Base-by-base conservation (phyloP, 371 early-diverging fungal genomes). In the Syncephalastrum racemosum region DNA sequence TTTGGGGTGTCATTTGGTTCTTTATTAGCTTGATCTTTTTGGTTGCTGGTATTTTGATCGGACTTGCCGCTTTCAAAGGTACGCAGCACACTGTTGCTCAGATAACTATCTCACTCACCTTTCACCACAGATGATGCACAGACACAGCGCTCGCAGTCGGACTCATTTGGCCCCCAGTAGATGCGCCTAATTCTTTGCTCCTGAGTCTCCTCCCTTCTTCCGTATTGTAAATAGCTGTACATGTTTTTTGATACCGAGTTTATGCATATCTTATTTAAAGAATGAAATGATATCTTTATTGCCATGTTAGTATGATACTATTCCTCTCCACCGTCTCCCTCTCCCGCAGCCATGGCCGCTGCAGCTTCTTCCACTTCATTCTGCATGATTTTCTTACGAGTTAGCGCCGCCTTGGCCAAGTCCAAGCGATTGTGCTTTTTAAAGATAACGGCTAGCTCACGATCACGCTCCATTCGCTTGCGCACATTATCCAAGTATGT, bases 1-100 rank as follows among this genome's bases (percentile, higher is more conserved):
- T 77, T 12, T 95, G 95, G 88, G 95, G 93, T 3, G 55, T 86
- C 25, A 63, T 92, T 39, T 95, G 95, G 95, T 82, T 94, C 56
- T 46, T 95, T n/a, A 77, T 93, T 19, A 87, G 90, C 25, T 46
- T 93, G 24, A 52, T 86, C 7, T 92, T 95, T 60, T 66, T 95
- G 16, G 81, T 75, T 3, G 79, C 66, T 5, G 91, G 87, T 18
- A 81, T 93, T 20, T 56, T 92, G 1, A 84, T 82, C 3, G 93
- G 91, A 2, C 51, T 95, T 15, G 74, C 77, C 1, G 86, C 82
- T 10, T 89, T 92, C 62, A 92, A 91, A 71, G 73, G 77, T 66
- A 54, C 43, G 42, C 12, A 5, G 12, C 10, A 12, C 36, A 31
- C 10, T 31, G 2, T 7, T 31, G 36, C 36, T 31, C 12, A 2